Conservation (phyloP, 768 basidiomycete species). For the Lactarius hengduanensis region DNA sequence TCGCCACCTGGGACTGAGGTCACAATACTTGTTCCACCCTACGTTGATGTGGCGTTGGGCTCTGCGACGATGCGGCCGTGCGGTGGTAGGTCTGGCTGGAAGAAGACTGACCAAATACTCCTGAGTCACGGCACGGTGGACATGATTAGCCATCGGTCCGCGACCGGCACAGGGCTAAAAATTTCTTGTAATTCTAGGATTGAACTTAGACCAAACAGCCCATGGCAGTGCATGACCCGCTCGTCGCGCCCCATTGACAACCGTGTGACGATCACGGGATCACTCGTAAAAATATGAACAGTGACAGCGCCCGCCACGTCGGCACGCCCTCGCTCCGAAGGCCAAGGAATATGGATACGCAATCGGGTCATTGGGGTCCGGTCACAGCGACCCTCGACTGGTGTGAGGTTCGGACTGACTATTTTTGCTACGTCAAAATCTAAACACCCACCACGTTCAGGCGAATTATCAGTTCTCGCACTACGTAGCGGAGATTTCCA, state of each 20-base stretch:
- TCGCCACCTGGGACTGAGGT: slow-evolving; percentile 38
- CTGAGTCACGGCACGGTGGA: too few species aligned
- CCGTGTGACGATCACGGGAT: not conserved
- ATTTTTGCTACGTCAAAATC: not conserved
- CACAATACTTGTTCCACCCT: slow-evolving; percentile 35
- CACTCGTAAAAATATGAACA: not conserved
- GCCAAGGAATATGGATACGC: not conserved
- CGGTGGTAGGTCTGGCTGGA: not conserved
- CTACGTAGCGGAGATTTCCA: slow-evolving; percentile 73
- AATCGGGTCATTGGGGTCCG: slow-evolving; percentile 47
- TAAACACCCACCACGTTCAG: slow-evolving; percentile 37
- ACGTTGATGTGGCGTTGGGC: slow-evolving; percentile 35
- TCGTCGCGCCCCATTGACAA: too few species aligned
- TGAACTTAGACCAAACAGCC: too few species aligned
- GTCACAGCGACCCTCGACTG: slow-evolving; percentile 71
- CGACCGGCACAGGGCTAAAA: not conserved
- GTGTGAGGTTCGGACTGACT: slow-evolving; percentile 54
- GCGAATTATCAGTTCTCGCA: slow-evolving; percentile 76
- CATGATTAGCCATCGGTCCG: too few species aligned
- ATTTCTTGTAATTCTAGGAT: too few species aligned
- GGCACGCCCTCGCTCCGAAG: not conserved
- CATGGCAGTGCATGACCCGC: too few species aligned
- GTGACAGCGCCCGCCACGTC: too few species aligned
- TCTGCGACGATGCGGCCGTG: not conserved
- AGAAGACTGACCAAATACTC: too few species aligned